phyloP scores from a whole-genome alignment of 2,329 filamentous ascomycete genomes.

The Phaeosphaeriaceae sp. region DNA sequence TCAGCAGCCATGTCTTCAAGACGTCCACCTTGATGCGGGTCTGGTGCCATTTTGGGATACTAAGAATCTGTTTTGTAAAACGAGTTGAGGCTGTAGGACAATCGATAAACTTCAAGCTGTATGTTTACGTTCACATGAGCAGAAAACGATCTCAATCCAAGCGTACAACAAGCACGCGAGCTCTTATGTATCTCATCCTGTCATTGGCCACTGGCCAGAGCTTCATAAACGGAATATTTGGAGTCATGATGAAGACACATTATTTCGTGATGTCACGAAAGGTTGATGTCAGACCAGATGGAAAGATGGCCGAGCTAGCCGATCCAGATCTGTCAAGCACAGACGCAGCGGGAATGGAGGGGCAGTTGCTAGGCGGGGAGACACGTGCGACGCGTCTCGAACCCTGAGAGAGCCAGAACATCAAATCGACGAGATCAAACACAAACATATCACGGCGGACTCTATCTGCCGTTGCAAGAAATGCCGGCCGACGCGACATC shows the following conservation, averaged over 20 bases:
- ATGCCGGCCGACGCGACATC: slow-evolving; percentile 36
- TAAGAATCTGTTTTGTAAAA: neutral
- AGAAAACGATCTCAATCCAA: neutral
- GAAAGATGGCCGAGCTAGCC: neutral
- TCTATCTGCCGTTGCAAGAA: neutral
- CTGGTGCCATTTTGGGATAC: slow-evolving; percentile 18
- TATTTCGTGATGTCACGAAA: slow-evolving; percentile 15
- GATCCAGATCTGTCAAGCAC: neutral
- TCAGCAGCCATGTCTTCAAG: slow-evolving; percentile 46
- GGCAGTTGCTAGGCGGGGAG: neutral
- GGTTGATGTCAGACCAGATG: neutral
- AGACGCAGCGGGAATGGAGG: neutral
- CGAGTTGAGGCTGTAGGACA: neutral
- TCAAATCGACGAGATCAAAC: neutral
- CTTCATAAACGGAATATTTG: neutral
- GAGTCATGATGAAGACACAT: neutral
- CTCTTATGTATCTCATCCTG: slow-evolving; percentile 6
- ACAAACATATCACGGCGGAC: neutral
- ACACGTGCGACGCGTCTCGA: neutral
- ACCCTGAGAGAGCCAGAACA: neutral
- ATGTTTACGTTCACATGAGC: neutral
- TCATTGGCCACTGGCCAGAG: neutral
- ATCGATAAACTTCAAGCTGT: neutral
- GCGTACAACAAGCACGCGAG: slow-evolving; percentile 2
- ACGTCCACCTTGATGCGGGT: slow-evolving; percentile 41